phyloP scores from a whole-genome alignment of 164 flowering plant genomes.

The Akebia trifoliata region DNA sequence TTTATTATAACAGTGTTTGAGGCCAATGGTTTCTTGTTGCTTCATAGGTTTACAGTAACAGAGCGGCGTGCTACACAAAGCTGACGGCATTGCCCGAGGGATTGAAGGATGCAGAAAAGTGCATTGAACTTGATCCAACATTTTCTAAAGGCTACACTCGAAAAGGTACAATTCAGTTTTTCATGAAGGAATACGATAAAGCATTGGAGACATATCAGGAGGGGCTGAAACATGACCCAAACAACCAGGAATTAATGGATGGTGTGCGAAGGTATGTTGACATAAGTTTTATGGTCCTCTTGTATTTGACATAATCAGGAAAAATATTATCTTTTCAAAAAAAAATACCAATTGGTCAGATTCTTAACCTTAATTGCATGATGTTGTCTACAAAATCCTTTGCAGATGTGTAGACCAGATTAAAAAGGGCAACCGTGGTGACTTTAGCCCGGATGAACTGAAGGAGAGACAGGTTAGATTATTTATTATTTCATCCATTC shows the following conservation, averaged over 20 bases:
- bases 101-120: constrained; percentile 93
- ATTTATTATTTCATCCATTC: not conserved
- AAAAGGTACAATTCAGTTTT: constrained; percentile 88
- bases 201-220: constrained; percentile 95
- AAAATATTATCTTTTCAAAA: too few species aligned
- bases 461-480: constrained; percentile 86
- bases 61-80: constrained; percentile 96
- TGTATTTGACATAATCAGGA: too few species aligned
- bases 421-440: constrained; percentile 88
- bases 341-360: too few species aligned
- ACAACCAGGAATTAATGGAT: constrained; percentile 77
- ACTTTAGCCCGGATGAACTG: constrained; percentile 78
- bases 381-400: too few species aligned
- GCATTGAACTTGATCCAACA: constrained; percentile 95
- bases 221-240: constrained; percentile 84
- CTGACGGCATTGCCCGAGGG: constrained; percentile 93
- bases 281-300: too few species aligned
- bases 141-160: constrained; percentile 89
- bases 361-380: too few species aligned
- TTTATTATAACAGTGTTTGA: too few species aligned
- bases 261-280: constrained; percentile 63
- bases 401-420: constrained; percentile 88
- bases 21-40: constrained; percentile 2
- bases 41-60: constrained; percentile 81
- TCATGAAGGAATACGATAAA: constrained; percentile 97